Evolutionary conservation across 1,284 basidiomycete species (phyloP), one percentile per base, ranked within the genome.

Genomic region (Erythrobasidium hasegawianum): DNA sequence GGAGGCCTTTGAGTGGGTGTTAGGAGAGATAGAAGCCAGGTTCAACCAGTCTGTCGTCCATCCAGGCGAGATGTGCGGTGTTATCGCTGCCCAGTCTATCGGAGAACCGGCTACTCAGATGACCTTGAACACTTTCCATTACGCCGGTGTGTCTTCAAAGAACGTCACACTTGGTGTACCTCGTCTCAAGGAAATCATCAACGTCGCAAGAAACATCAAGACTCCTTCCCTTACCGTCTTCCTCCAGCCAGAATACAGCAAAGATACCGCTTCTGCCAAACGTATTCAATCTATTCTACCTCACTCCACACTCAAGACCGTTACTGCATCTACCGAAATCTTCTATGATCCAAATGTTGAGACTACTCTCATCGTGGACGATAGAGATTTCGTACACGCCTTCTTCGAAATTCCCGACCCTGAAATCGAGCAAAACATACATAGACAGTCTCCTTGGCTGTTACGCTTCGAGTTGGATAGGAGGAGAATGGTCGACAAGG

Each of bases 361-460:
- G 18, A 85, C 88, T 0, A 98, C 96, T 10, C 87, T 94, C 75
- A 97, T 99, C 76, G 92, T 96, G 72, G 95, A 97, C 75, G 96
- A 99, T 79, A 81, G 85, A 56, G 86, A 95, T 59, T 98, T 99
- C 76, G 95, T 99, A 60, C 92, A 97, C 74, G 93, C 94, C 0
- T 97, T 97, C 89, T 99, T 98, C 77, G 94, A 94, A 64, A 97
- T 98, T 78, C 95, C 95, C 9, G 96, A 98, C 75, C 93, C 97
- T 75, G 91, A 96, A 67, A 88, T 96, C 68, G 91, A 96, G 76
- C 83, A 86, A 11, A 94, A 95, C 74, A 80, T 96, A 1, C 88
- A 94, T 73, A 82, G 91, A 0, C 90, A 95, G 76, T 98, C 95
- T 1, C 93, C 95, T 0, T 99, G 96, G 96, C 81, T 99, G 38